Evolutionary conservation across 108 stramenopile genomes (phyloP).

Genomic region (Nitzschia sp.): DNA sequence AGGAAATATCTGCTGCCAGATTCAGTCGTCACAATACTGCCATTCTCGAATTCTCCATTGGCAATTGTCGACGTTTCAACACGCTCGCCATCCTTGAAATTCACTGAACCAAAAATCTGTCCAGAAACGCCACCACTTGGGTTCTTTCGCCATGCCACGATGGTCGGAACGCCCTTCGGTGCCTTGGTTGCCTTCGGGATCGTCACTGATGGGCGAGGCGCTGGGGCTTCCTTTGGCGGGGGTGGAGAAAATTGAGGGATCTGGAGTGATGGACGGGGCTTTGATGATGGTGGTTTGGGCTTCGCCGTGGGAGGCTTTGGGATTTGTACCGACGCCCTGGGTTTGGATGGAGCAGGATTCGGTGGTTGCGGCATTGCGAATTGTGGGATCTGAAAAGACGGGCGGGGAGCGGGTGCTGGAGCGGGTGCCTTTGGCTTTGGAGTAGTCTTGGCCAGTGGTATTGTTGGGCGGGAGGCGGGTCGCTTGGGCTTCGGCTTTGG

Average conservation of each 20-base stretch:
- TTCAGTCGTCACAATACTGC: constrained; percentile 66
- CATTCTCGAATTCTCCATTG: constrained; percentile 41
- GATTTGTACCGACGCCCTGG: background rate
- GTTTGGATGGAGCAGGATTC: background rate
- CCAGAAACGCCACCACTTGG: constrained; percentile 73
- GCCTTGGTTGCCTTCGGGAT: constrained; percentile 27
- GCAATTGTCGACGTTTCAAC: constrained; percentile 60
- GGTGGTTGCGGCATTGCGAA: background rate
- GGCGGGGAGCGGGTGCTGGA: background rate
- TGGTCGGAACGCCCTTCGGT: constrained; percentile 72
- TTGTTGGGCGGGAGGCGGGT: background rate
- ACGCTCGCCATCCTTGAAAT: constrained; percentile 67
- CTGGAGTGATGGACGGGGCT: background rate
- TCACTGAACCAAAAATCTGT: constrained; percentile 67
- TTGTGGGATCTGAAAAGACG: constrained; percentile 1
- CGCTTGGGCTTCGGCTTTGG: background rate
- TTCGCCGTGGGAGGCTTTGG: constrained; percentile 7
- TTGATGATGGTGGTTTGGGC: background rate
- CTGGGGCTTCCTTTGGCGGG: background rate
- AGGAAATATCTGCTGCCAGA: constrained; percentile 66
- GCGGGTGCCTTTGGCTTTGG: background rate
- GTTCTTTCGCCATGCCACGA: constrained; percentile 63
- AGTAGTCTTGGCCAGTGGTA: background rate
- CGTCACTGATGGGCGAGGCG: background rate
- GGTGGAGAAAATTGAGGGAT: background rate